phyloP scores from a whole-genome alignment of 768 basidiomycete species.

The Termitomyces sp. region DNA sequence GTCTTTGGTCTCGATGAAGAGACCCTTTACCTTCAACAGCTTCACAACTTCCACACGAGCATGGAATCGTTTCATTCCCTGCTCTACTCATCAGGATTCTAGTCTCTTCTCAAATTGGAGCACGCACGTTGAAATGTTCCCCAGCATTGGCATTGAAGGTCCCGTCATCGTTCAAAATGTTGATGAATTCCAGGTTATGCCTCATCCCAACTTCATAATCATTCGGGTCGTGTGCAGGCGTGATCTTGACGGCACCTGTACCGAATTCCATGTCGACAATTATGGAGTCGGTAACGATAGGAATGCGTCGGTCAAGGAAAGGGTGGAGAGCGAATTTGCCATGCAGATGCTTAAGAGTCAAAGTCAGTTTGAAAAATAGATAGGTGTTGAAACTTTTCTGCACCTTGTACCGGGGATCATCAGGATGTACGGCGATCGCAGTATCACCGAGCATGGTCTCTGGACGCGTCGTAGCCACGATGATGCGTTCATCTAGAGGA shows the following conservation, averaged over 20 bases:
- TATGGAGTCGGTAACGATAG: slow-evolving; percentile 82
- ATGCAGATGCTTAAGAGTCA: slow-evolving; percentile 64
- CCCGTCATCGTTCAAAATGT: slow-evolving; percentile 93
- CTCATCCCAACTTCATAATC: slow-evolving; percentile 93
- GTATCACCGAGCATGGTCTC: slow-evolving; percentile 99
- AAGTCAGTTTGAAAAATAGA: not conserved
- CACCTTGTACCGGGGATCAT: slow-evolving; percentile 85
- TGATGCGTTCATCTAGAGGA: slow-evolving; percentile 72
- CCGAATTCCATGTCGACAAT: slow-evolving; percentile 95
- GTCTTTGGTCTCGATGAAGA: slow-evolving; percentile 89
- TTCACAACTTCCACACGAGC: slow-evolving; percentile 81
- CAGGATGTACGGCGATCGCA: slow-evolving; percentile 93
- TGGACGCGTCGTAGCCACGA: slow-evolving; percentile 95
- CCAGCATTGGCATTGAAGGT: slow-evolving; percentile 92
- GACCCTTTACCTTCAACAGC: slow-evolving; percentile 74
- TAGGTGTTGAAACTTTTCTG: not conserved
- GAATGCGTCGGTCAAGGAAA: slow-evolving; percentile 80
- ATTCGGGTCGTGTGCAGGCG: slow-evolving; percentile 95
- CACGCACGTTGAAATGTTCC: slow-evolving; percentile 58
- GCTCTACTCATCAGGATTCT: not conserved
- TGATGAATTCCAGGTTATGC: slow-evolving; percentile 89
- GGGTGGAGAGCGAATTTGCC: slow-evolving; percentile 91
- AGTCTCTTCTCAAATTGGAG: not conserved
- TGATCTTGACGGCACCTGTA: slow-evolving; percentile 98
- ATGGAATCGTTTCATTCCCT: slow-evolving; percentile 99